Evolutionary conservation across 768 basidiomycete genomes (phyloP).

Genomic region (Leccinum variicolor): DNA sequence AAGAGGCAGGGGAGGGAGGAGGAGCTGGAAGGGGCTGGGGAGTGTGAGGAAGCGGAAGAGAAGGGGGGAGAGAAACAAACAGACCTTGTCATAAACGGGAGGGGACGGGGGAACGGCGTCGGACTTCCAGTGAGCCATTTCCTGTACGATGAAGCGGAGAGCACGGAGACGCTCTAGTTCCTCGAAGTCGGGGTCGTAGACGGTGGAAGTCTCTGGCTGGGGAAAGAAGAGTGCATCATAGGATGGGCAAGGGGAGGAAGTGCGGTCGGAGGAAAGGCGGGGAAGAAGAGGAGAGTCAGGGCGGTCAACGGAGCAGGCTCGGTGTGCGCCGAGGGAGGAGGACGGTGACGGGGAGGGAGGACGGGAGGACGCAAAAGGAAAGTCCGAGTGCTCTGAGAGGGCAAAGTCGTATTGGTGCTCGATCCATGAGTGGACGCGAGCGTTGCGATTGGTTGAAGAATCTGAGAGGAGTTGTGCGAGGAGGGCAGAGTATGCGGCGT

Average conservation of each 20-base stretch:
- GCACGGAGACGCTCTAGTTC: constrained; percentile 34
- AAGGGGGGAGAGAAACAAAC: background rate
- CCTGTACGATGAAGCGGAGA: constrained; percentile 34
- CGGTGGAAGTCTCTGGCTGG: background rate
- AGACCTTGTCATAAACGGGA: constrained; percentile 14
- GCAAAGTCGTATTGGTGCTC: constrained; percentile 37
- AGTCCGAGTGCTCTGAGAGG: constrained; percentile 22
- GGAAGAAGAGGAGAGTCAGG: constrained; percentile 32
- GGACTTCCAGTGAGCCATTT: constrained; percentile 31
- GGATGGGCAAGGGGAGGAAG: constrained; percentile 27
- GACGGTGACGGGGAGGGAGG: constrained; percentile 29
- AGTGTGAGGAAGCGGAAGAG: background rate
- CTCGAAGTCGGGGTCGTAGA: constrained; percentile 17
- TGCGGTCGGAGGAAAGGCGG: constrained; percentile 20
- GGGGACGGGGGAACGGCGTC: background rate
- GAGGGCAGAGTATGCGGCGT: constrained; percentile 27
- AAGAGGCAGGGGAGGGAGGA: constrained; percentile 27
- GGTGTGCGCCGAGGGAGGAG: constrained; percentile 30
- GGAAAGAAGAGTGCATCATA: constrained; percentile 37
- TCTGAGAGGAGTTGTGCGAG: constrained; percentile 28
- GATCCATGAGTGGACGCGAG: constrained; percentile 33
- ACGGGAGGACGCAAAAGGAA: constrained; percentile 7
- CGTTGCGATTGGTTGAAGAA: constrained; percentile 21
- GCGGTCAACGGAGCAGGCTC: constrained; percentile 19
- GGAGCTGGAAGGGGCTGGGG: constrained; percentile 19